Evolutionary conservation across 1,284 basidiomycete species (phyloP).

Genomic region (Cutaneotrichosporon sp.): DNA sequence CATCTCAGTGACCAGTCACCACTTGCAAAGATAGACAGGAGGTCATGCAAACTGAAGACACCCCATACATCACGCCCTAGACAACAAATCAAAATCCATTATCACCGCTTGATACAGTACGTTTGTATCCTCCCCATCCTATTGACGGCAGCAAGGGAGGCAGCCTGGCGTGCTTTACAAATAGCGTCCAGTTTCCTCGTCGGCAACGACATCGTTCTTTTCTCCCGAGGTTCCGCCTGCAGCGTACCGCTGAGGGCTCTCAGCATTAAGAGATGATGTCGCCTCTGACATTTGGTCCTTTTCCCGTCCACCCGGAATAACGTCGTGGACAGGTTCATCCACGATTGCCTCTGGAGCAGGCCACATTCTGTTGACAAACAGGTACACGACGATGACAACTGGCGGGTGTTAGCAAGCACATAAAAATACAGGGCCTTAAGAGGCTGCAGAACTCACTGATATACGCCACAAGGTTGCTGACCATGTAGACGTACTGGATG

Average conservation of each 20-base stretch:
- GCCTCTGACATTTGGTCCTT: not conserved
- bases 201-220: not conserved
- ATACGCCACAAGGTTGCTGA: slow-evolving; percentile 12
- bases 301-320: slow-evolving; percentile 4
- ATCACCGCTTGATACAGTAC: too few relatives aligned
- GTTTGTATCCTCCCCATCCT: not conserved
- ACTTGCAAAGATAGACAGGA: too few relatives aligned
- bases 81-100: too few relatives aligned
- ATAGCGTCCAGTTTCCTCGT: not conserved
- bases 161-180: not conserved
- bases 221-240: not conserved
- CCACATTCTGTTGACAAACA: slow-evolving; percentile 9
- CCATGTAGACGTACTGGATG: slow-evolving; percentile 33
- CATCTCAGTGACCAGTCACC: too few relatives aligned
- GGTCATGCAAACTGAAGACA: too few relatives aligned
- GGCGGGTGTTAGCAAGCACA: not conserved
- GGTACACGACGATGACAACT: slow-evolving; percentile 11
- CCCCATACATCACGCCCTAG: too few relatives aligned
- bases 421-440: too few relatives aligned
- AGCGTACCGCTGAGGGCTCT: not conserved
- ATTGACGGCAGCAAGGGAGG: not conserved
- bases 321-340: slow-evolving; percentile 12
- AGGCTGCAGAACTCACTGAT: not conserved
- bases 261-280: not conserved
- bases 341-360: slow-evolving; percentile 7